phyloP scores from a whole-genome alignment of 768 basidiomycete genomes.

The Neoboletus subvelutipes region DNA sequence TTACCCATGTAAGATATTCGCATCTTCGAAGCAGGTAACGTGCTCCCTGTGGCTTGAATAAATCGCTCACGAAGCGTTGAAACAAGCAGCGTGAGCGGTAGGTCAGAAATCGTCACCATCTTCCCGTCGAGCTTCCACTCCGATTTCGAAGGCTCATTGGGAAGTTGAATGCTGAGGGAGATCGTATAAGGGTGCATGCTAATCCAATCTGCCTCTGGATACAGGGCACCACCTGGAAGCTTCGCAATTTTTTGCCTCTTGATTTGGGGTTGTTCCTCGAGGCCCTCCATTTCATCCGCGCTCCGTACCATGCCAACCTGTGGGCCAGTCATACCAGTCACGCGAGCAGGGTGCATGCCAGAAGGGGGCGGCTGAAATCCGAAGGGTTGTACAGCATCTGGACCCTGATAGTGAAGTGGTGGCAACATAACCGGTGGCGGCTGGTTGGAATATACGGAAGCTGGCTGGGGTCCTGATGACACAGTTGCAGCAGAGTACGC shows the following conservation, averaged over 20 bases:
- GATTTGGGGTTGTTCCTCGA: conserved; percentile 71
- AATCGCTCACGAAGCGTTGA: conserved; percentile 91
- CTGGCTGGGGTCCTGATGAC: conserved; percentile 90
- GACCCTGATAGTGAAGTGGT: conserved; percentile 81
- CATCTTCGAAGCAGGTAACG: conserved; percentile 78
- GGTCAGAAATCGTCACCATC: conserved; percentile 72
- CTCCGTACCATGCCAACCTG: conserved; percentile 73
- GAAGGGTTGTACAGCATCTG: conserved; percentile 74
- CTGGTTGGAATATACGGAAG: conserved; percentile 61
- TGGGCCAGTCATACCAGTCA: conserved; percentile 58
- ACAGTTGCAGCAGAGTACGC: conserved; percentile 82
- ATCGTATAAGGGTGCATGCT: conserved; percentile 91
- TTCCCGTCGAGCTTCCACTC: conserved; percentile 93
- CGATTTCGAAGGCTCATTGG: conserved; percentile 75
- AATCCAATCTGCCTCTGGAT: conserved; percentile 89
- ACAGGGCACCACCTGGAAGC: conserved; percentile 77
- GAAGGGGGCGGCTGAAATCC: conserved; percentile 71
- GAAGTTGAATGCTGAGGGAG: conserved; percentile 80
- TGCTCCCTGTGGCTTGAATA: conserved; percentile 70
- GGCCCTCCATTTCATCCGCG: conserved; percentile 79
- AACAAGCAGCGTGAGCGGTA: conserved; percentile 82
- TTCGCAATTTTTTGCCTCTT: conserved; percentile 89
- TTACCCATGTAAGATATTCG: conserved; percentile 77
- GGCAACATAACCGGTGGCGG: conserved; percentile 76
- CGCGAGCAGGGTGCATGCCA: conserved; percentile 67